These are phyloP conservation scores for Linderina pennispora DNA, from an alignment of 192 early-diverging fungal genomes.

Conservation along the genomic window DNA sequence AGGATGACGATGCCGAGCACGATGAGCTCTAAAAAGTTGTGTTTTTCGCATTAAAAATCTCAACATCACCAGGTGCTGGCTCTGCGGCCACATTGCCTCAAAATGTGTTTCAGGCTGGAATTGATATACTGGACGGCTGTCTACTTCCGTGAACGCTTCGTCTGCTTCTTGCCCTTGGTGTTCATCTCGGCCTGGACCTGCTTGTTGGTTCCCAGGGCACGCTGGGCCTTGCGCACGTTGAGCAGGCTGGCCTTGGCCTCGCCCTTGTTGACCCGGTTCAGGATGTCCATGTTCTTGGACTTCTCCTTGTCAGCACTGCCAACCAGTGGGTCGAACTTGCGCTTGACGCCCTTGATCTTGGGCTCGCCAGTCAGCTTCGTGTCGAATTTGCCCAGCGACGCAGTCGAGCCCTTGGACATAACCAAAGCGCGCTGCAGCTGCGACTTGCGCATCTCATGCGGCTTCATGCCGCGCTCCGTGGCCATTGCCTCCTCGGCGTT, in stretches of 20 bases:
- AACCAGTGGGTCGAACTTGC: conserved; percentile 63
- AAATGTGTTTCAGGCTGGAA: too few species aligned
- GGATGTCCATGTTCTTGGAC: conserved; percentile 59
- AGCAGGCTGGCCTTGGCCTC: conserved; percentile 29
- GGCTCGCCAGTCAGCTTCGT: conserved; percentile 71
- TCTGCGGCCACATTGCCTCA: too few species aligned
- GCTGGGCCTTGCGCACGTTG: conserved; percentile 46
- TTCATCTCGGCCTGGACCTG: conserved; percentile 26
- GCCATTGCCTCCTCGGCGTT: conserved; percentile 79
- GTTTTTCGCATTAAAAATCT: too few species aligned
- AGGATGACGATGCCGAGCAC: conserved; percentile 42
- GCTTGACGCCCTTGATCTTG: conserved; percentile 74
- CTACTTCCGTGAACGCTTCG: not conserved
- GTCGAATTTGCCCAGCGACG: conserved; percentile 92
- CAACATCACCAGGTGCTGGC: too few species aligned
- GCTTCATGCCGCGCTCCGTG: conserved; percentile 47
- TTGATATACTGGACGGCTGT: too few species aligned
- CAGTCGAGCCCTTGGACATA: conserved; percentile 78
- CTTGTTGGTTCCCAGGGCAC: conserved; percentile 40
- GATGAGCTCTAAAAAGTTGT: conserved; percentile 41
- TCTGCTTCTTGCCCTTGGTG: not conserved
- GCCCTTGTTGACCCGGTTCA: conserved; percentile 59
- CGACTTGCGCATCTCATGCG: conserved; percentile 58
- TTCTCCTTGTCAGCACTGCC: conserved; percentile 63
- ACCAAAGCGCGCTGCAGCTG: conserved; percentile 68